Base-by-base conservation (phyloP, 2,329 filamentous ascomycete species). In the Scytalidium lignicola region DNA sequence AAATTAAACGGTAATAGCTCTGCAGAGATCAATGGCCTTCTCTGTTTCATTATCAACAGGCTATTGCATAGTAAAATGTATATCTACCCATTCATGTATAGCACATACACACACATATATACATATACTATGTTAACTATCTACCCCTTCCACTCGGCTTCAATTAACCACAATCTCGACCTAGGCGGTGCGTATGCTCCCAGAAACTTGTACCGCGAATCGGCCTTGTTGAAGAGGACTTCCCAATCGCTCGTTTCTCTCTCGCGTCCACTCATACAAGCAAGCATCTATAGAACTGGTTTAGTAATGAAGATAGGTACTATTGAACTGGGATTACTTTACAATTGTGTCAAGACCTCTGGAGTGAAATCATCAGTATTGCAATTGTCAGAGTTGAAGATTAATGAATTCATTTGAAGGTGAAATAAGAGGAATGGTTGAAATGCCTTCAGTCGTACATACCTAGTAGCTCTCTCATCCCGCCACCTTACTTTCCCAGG, bases 91-190 rank as follows among this genome's bases (percentile, higher is more conserved):
- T n/a, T n/a, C n/a, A n/a, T n/a, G n/a, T n/a, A n/a, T n/a, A n/a
- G n/a, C n/a, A n/a, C n/a, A n/a, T n/a, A n/a, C n/a, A n/a, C n/a
- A n/a, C n/a, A 26, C 23, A 26, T 26, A 26, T n/a, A 26, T 26
- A 26, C 10, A 10, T 26, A 26, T 10, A 10, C 6, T 6, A 26
- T 10, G 23, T 10, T 26, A 10, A 26, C 10, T 6, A 26, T 26
- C 10, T 10, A 26, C 10, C 49, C 49, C 22, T 45, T 41, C 47
- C 51, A 52, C 29, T 41, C 44, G 22, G 75, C 76, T 64, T 84
- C 79, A 54, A 84, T 75, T 12, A 81, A 75, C 15, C 63, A 85
- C 80, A 63, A 81, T 81, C 7, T 77, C 69, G 18, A 67, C 70
- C 53, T 65, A 67, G 29, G 40, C 2, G 51, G 48, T 39, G 19